Percentiles rank a stretch among this genome's conserved stretches.
Evolutionary conservation across 768 basidiomycete species (phyloP).

Genomic region (Lentinula guzmanii): DNA sequence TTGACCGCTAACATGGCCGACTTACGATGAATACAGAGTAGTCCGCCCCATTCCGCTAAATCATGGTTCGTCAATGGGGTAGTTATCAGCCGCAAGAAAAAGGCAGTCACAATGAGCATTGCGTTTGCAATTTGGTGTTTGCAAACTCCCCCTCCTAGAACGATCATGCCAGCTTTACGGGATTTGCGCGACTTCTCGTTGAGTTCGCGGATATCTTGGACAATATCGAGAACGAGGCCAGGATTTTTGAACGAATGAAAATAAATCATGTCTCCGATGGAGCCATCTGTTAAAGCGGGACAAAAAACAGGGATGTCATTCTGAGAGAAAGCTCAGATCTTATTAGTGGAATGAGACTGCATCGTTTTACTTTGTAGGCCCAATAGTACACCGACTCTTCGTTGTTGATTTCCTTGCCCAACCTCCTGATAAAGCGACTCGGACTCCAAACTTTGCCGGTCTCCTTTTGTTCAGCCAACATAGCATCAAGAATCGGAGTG

Average conservation of each 20-base stretch:
- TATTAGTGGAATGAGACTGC: conserved; percentile 9
- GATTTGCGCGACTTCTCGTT: conserved; percentile 88
- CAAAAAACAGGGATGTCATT: conserved; percentile 99
- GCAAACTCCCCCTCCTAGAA: conserved; percentile 96
- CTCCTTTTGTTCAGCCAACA: conserved; percentile 84
- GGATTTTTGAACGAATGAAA: conserved; percentile 93
- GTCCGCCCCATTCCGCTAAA: conserved; percentile 94
- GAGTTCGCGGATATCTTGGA: conserved; percentile 84
- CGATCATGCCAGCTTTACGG: conserved; percentile 95
- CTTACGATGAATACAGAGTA: conserved; percentile 92
- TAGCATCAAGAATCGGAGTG: conserved; percentile 83
- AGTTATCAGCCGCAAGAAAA: not conserved
- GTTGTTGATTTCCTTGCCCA: conserved; percentile 97
- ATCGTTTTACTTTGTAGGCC: conserved; percentile 88
- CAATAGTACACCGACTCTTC: conserved; percentile 99
- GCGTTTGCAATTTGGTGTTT: conserved; percentile 99
- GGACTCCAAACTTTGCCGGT: conserved; percentile 79
- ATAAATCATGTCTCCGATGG: conserved; percentile 98
- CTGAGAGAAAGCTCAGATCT: conserved; percentile 37
- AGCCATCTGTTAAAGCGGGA: conserved; percentile 96
- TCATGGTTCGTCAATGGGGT: conserved; percentile 5
- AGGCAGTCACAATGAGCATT: conserved; percentile 82
- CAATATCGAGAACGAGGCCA: conserved; percentile 86
- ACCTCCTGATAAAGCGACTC: conserved; percentile 83
- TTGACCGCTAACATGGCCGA: not conserved